Conservation (phyloP, 176 grass and related monocot genomes). For the Thalia dealbata region DNA sequence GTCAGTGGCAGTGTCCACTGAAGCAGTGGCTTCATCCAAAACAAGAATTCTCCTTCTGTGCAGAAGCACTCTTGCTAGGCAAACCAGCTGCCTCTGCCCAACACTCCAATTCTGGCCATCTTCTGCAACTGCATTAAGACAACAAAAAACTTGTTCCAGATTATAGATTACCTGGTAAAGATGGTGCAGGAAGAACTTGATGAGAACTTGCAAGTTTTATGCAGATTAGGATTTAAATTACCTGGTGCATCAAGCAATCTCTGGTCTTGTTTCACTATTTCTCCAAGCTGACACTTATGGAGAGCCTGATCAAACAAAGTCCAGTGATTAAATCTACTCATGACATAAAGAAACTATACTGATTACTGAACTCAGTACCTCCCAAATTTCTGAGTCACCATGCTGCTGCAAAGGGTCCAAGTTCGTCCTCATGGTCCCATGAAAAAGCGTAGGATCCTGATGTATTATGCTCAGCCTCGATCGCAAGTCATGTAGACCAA, state of each 20-base stretch:
- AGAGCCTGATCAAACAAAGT: slow-evolving; percentile 37
- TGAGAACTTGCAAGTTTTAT: background rate
- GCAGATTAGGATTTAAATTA: slow-evolving; percentile 1
- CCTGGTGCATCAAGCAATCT: slow-evolving; percentile 68
- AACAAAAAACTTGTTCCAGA: no score
- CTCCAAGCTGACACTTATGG: slow-evolving; percentile 48
- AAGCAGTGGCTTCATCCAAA: slow-evolving; percentile 91
- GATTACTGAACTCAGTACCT: slow-evolving; percentile 31
- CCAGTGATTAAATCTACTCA: background rate
- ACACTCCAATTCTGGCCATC: slow-evolving; percentile 86
- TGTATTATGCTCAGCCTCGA: slow-evolving; percentile 81
- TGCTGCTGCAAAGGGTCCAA: slow-evolving; percentile 62
- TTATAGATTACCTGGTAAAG: no score
- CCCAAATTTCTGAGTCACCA: slow-evolving; percentile 63
- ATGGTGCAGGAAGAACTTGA: background rate
- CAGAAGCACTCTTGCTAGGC: slow-evolving; percentile 62
- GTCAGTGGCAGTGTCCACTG: slow-evolving; percentile 74
- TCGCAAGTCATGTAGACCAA: slow-evolving; percentile 74
- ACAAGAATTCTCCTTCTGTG: slow-evolving; percentile 82
- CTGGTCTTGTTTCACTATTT: slow-evolving; percentile 55
- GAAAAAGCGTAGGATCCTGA: slow-evolving; percentile 86
- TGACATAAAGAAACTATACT: no score
- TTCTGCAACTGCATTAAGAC: slow-evolving; percentile 42
- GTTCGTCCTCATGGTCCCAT: slow-evolving; percentile 70
- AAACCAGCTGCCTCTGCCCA: slow-evolving; percentile 82